Evolutionary conservation across 306 rosid genomes (phyloP).

Genomic region (Crotalaria pallida): DNA sequence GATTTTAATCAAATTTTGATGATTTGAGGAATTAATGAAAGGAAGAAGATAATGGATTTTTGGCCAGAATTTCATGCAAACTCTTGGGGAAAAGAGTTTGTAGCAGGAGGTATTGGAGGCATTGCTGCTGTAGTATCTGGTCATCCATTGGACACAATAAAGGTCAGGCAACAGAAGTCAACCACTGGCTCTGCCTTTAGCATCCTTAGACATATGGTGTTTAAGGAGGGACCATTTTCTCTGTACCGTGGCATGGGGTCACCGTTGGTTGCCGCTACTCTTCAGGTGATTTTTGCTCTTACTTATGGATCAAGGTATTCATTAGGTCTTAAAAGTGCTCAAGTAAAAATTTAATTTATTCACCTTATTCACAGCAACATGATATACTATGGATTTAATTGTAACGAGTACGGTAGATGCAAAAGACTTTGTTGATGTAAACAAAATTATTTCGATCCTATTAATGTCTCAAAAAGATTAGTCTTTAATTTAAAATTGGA

Average conservation of each 20-base stretch:
- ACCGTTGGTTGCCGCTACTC: slow-evolving; percentile 77
- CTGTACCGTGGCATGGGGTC: slow-evolving; percentile 86
- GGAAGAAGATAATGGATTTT: slow-evolving; percentile 49
- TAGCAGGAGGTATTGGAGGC: slow-evolving; percentile 91
- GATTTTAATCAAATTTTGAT: neutral
- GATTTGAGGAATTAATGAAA: slow-evolving; percentile 16
- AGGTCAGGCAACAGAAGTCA: slow-evolving; percentile 53
- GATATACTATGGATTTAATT: too few species aligned
- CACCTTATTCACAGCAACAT: too few species aligned
- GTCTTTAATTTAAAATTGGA: too few species aligned
- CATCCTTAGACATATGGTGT: slow-evolving; percentile 48
- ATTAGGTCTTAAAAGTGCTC: too few species aligned
- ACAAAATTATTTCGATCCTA: too few species aligned
- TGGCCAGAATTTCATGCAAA: slow-evolving; percentile 78
- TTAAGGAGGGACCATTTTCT: slow-evolving; percentile 56
- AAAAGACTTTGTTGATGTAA: too few species aligned
- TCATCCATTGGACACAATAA: slow-evolving; percentile 77
- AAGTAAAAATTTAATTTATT: too few species aligned
- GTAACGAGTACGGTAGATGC: too few species aligned
- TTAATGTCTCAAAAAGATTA: too few species aligned
- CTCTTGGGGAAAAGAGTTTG: slow-evolving; percentile 82
- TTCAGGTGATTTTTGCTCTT: slow-evolving; percentile 51
- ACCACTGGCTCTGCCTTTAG: slow-evolving; percentile 46
- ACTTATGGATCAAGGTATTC: too few species aligned
- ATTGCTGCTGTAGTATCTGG: slow-evolving; percentile 79